Percentiles rank a stretch among this genome's conserved stretches.
Conservation (phyloP, 108 stramenopile species). For the Pelagomonas calceolata region DNA sequence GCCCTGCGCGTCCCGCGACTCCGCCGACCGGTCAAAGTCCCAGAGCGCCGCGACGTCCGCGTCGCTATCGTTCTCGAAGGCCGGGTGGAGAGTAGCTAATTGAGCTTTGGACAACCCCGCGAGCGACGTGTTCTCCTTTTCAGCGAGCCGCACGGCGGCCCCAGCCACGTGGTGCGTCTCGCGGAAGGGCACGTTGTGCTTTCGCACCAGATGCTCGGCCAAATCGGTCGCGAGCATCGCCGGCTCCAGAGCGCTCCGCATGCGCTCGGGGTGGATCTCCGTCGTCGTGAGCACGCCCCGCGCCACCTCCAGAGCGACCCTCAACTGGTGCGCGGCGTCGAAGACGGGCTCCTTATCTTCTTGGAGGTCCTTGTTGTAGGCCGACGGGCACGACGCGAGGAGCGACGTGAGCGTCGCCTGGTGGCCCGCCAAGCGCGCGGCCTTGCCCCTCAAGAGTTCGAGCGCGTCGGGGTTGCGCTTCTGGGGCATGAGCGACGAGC, state of each 20-base stretch:
- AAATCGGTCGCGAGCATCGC: slow-evolving; percentile 99
- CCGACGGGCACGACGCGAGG: slow-evolving; percentile 89
- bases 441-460: slow-evolving; percentile 94
- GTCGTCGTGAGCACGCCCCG: slow-evolving; percentile 90
- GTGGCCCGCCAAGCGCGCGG: slow-evolving; percentile 81
- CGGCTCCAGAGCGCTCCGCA: slow-evolving; percentile 73
- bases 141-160: slow-evolving; percentile 45
- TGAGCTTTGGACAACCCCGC: slow-evolving; percentile 25
- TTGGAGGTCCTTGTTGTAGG: slow-evolving; percentile 99
- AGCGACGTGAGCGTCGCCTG: slow-evolving; percentile 81
- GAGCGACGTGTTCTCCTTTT: slow-evolving; percentile 30
- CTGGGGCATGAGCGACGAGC: slow-evolving; percentile 97
- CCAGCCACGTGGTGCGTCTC: slow-evolving; percentile 96
- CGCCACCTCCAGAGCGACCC: slow-evolving; percentile 87
- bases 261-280: slow-evolving; percentile 72
- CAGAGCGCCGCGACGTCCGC: slow-evolving; percentile 29
- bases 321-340: slow-evolving; percentile 80
- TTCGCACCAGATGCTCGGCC: slow-evolving; percentile 96
- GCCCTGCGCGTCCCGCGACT: slow-evolving; percentile 39
- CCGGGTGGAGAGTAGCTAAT: slow-evolving; percentile 32
- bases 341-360: slow-evolving; percentile 98
- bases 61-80: slow-evolving; percentile 31
- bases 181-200: slow-evolving; percentile 90
- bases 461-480: slow-evolving; percentile 99
- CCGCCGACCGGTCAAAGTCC: slow-evolving; percentile 41